Evolutionary conservation across 1,139 yeast genomes (phyloP), one percentile per base, ranked within the genome.

Genomic region (Candida sojae): DNA sequence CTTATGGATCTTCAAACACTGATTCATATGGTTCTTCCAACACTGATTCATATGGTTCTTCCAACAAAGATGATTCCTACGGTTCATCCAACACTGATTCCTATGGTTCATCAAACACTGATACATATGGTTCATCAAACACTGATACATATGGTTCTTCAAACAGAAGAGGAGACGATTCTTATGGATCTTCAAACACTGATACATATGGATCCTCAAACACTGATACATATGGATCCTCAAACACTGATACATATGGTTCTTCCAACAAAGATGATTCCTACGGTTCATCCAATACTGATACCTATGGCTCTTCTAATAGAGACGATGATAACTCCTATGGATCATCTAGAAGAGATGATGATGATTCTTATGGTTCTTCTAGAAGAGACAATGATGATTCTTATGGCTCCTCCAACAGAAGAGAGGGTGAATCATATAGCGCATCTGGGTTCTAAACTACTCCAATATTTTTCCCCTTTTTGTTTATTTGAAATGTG

Each of bases 301-400:
- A 54, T 44, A 58, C 64, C n/a, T 63, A 62, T 45, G 67, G 64
- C 40, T 57, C 62, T 13, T 50, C 53, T 46, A 59, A 66, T 13
- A 61, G 58, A 47, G 66, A 66, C 25, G 53, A 59, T 49, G 48
- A 35, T 38, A 56, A 54, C 42, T 60, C 64, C n/a, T 59, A 57
- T 36, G 62, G 62, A 42, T 33, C 36, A 3, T 33, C 36, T 45
- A 41, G 39, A 34, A 52, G 53, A 21, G 60, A 53, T 47, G 53
- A 57, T 28, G 42, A 44, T 28, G 61, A 61, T 33, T 52, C 57
- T 21, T 54, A 50, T 23, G 49, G 49, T 11, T 42, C 49, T n/a
- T 54, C 54, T 44, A 51, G 56, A 46, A 48, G 46, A 30, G 58
- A 55, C 37, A 43, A 45, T 46, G 51, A 54, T 30, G 59, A 66